A percentile compares a stretch with the other conserved stretches of the same genome.
Evolutionary conservation across 2,329 filamentous ascomycete species (phyloP).

Genomic region (Pezicula rhizophila): DNA sequence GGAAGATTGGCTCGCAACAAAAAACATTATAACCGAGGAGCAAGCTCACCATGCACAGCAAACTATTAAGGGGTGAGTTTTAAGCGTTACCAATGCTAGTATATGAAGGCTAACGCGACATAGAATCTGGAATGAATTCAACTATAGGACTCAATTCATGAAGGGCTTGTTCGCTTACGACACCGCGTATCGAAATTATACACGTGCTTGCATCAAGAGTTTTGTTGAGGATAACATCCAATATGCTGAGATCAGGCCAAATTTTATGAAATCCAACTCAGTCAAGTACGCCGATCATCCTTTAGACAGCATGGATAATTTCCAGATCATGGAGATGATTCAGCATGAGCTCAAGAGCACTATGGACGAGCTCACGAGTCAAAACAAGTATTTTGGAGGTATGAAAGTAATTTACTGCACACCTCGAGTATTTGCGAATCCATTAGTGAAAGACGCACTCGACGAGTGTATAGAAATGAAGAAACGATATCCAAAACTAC

Average conservation of each 20-base stretch:
- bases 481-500: conserved; percentile 46
- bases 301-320: conserved; percentile 43
- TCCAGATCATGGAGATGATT: conserved; percentile 55
- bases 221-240: conserved; percentile 61
- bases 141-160: conserved; percentile 64
- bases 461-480: conserved; percentile 59
- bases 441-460: conserved; percentile 45
- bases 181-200: conserved; percentile 56
- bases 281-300: conserved; percentile 53
- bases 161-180: conserved; percentile 67
- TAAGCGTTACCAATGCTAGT: background rate
- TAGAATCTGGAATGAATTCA: conserved; percentile 56
- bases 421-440: conserved; percentile 50
- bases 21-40: conserved; percentile 55
- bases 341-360: conserved; percentile 48
- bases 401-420: conserved; percentile 69
- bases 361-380: conserved; percentile 30
- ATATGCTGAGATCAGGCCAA: conserved; percentile 66
- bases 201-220: conserved; percentile 50
- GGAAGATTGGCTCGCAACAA: conserved; percentile 52
- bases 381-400: conserved; percentile 47
- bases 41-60: conserved; percentile 50
- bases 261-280: conserved; percentile 58
- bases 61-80: conserved; percentile 45
- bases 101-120: conserved; percentile 9